Evolutionary conservation across 306 rosid species (phyloP), one percentile per base, ranked within the genome.

Genomic region (Abrus precatorius): DNA sequence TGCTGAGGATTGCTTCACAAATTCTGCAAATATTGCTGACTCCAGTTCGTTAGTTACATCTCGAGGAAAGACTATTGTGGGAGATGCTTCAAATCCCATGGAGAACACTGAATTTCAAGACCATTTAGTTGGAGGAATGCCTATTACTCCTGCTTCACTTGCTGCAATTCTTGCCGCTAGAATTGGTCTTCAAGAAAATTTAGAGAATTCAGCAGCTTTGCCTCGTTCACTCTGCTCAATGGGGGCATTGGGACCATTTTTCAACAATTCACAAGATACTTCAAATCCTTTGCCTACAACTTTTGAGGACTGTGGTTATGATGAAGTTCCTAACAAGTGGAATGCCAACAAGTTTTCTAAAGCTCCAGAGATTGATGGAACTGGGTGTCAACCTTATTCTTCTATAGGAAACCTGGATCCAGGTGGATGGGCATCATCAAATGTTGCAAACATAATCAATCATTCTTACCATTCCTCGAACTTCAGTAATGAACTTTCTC

Each of bases 401-500:
- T 69, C 88, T n/a, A 1, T 79, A 1, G 88, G 76, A 59, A 84
- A 73, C 57, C 12, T 79, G 78, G 84, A 78, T 67, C 89, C 83
- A 44, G 64, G 65, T 78, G 92, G 54, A 66, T 86, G 92, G 92
- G 33, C 87, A 43, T 38, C 90, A 48, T 52, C 89, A 38, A 82
- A 83, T 76, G 60, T 60, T 61, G 83, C 85, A 43, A 83, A 55
- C 78, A 80, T 80, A 34, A 48, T 68, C 34, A 72, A 66, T 80
- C 82, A 80, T 41, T 66, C 82, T 27, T 55, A 80, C 74, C 72
- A 55, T 62, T 75, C 77, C 61, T 67, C 89, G 0, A 84, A 77
- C 27, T 75, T 85, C 30, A 83, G 85, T 10, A 92, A 89, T 2
- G 88, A 86, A 84, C 93, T 92, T 29, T 84, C 97, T 28, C 68